Evolutionary conservation across 1,284 basidiomycete species (phyloP), one percentile per base, ranked within the genome.

Genomic region (Heterobasidion occidentale): DNA sequence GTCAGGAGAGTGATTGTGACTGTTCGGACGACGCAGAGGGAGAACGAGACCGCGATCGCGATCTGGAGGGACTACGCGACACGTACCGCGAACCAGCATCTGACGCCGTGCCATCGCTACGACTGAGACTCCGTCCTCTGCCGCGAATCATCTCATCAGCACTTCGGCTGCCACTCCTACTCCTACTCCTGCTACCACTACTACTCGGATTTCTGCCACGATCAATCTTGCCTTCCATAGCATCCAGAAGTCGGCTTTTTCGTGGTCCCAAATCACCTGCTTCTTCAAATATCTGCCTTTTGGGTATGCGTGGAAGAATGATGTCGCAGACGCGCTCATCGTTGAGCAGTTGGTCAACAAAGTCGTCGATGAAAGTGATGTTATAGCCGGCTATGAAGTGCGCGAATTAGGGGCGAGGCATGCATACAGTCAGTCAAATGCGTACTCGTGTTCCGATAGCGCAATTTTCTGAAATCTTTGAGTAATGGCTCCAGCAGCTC

Each of bases 281-380:
- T 65, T 97, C 94, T 74, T 99, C 96, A 14, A 99, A 75, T 1
- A 93, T 86, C 56, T 86, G 81, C 17, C 97, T 82, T 73, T 89
- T 93, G 2, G 86, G 84, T 60, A 99, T 74, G 47, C 97, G 85
- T 6, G 97, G 97, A 51, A 99, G 74, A 63, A 98, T 98, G 63
- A 94, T 91, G 71, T 99, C 96, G 70, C 95, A 99, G 1, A 95
- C 95, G 58, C 95, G 82, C 60, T 98, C 95, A 68, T 97, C 86
- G 1, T 79, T 84, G 27, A 99, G 73, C 7, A 99, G 78, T 52
- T 84, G 77, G 71, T 98, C 88, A 54, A 95, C 79, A 67, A 94
- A 98, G 68, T 96, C 92, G 71, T 99, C 97, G 69, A 99, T 93
- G 63, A 86, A 89, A 15, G 89, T 87, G 48, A 99, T 72, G 0